A percentile compares a stretch with the other conserved stretches of the same genome.
phyloP scores from a whole-genome alignment of 2,329 filamentous ascomycete species.

The Sporothrix luriei region DNA sequence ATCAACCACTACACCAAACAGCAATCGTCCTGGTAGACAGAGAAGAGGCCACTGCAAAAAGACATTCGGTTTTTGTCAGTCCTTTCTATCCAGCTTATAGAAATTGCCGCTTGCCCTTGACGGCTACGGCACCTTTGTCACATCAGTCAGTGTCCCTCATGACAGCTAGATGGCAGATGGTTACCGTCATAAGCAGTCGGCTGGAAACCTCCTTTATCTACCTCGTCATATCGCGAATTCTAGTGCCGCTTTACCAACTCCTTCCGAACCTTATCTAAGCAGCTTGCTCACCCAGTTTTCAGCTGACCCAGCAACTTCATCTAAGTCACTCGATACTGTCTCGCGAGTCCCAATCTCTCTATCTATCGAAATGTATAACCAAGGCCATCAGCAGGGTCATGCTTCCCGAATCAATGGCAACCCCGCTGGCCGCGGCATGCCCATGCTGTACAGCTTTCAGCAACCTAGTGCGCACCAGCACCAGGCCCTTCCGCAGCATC shows the following conservation, averaged over 20 bases:
- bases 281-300: slow-evolving; percentile 43
- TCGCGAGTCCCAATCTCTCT: slow-evolving; percentile 41
- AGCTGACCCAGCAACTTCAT: slow-evolving; percentile 40
- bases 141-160: slow-evolving; percentile 37
- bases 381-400: slow-evolving; percentile 71
- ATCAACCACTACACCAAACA: slow-evolving; percentile 7
- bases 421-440: slow-evolving; percentile 60
- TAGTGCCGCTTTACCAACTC: slow-evolving; percentile 41
- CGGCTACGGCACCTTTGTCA: slow-evolving; percentile 19
- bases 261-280: slow-evolving; percentile 42
- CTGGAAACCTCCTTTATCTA: slow-evolving; percentile 60
- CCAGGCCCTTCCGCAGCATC: slow-evolving; percentile 66
- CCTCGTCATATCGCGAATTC: slow-evolving; percentile 53
- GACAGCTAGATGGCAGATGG: slow-evolving; percentile 68
- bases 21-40: slow-evolving; percentile 4
- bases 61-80: background rate
- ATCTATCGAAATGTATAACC: slow-evolving; percentile 68
- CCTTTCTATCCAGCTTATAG: background rate
- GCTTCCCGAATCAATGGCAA: slow-evolving; percentile 76
- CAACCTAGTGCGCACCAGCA: slow-evolving; percentile 64
- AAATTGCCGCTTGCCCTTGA: background rate
- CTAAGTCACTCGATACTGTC: slow-evolving; percentile 40
- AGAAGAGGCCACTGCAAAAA: slow-evolving; percentile 15
- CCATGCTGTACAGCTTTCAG: slow-evolving; percentile 71
- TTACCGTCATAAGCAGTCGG: slow-evolving; percentile 64